Base-by-base conservation (phyloP, 1,139 yeast species). In the Blastobotrys illinoisensis region DNA sequence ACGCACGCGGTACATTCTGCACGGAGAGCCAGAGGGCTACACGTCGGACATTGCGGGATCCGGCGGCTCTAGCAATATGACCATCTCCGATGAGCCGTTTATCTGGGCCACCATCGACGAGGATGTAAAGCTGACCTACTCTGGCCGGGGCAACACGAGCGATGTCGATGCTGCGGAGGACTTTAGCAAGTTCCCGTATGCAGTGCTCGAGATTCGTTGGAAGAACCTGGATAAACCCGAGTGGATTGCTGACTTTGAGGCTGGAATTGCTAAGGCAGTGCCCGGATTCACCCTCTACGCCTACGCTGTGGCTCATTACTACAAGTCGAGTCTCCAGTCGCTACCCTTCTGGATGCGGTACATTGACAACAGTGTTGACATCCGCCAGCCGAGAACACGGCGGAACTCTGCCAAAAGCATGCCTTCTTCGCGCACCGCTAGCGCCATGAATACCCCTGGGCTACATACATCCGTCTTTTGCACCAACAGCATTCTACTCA, bases 31-130 rank as follows among this genome's bases (percentile, higher is more conserved):
- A 14, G 40, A 32, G 40, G 11, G 40, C 40, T 32, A 32, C 40
- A 3, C 13, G 40, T 32, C 40, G 3, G 40, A 32, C 7, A n/a
- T n/a, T 11, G 40, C 40, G 3, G 40, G 40, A 3, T 32, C 40
- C 7, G 40, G 40, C 3, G 13, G 40, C 40, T 3, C 40, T 13
- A 16, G 40, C 3, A 32, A 56, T 3, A 52, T 51, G 23, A 52
- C 60, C 14, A 54, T 51, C 44, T 48, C 56, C 48, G 59, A 55
- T 46, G 36, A 54, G 21, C 62, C 64, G 6, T 61, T 71, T 24
- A 60, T 74, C 77, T 61, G 75, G 74, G 65, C 89, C 81, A 20
- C 73, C 67, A 53, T 71, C 63, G 69, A 79, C 45, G 70, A 75
- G 13, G 67, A 76, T 58, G 66, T 82, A 16, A 69, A 70, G 43